Evolutionary conservation across 345 rosid genomes (phyloP).

Genomic region (Cochlearia excelsa): DNA sequence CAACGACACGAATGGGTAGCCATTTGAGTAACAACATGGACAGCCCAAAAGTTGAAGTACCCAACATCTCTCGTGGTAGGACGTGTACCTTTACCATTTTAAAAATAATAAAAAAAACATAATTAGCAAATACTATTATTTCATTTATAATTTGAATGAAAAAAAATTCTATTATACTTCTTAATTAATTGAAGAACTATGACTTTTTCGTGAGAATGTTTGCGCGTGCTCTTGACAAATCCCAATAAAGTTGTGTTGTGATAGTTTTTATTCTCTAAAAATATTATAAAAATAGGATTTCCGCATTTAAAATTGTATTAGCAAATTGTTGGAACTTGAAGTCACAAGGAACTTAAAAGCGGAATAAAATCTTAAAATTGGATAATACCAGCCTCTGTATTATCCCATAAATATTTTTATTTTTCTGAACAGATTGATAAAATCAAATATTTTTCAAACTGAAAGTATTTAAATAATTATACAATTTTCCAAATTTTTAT

Average conservation of each 20-base stretch:
- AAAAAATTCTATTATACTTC: slow-evolving; percentile 10
- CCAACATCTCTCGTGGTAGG: slow-evolving; percentile 92
- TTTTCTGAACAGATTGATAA: slow-evolving; percentile 1
- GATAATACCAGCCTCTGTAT: slow-evolving; percentile 26
- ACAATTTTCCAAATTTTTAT: background rate
- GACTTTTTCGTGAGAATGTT: slow-evolving; percentile 26
- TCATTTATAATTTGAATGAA: slow-evolving; percentile 11
- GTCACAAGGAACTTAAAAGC: slow-evolving; percentile 28
- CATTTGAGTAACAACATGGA: slow-evolving; percentile 91
- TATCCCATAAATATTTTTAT: background rate
- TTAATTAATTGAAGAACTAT: background rate
- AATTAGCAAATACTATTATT: slow-evolving; percentile 19
- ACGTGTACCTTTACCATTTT: slow-evolving; percentile 77
- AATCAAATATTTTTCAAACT: background rate
- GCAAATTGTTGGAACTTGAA: slow-evolving; percentile 39
- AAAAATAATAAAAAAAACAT: background rate
- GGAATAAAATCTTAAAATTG: slow-evolving; percentile 10
- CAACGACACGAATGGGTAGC: slow-evolving; percentile 79
- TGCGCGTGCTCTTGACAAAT: slow-evolving; percentile 37
- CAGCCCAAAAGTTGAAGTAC: slow-evolving; percentile 87
- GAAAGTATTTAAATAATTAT: slow-evolving; percentile 10
- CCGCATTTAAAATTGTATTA: slow-evolving; percentile 6
- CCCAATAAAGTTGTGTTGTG: slow-evolving; percentile 35
- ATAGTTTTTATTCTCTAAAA: slow-evolving; percentile 22
- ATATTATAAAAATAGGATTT: slow-evolving; percentile 17